Base-by-base conservation (phyloP, 352 stramenopile species). In the Pseudoperonospora humuli region DNA sequence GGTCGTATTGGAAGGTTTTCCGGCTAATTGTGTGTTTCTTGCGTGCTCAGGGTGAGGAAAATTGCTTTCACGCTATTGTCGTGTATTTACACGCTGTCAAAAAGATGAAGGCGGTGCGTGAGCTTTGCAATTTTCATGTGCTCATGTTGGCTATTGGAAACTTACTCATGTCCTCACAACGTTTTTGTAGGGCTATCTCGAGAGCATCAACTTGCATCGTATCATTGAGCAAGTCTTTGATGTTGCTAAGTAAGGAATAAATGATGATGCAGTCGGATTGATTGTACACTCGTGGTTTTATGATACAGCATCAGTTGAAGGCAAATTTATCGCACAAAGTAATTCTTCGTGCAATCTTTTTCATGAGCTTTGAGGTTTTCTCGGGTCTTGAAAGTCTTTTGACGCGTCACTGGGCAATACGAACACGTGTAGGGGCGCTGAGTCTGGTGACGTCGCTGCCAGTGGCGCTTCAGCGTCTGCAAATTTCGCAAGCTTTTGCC, bases 211-310 rank as follows among this genome's bases (percentile, higher is more conserved):
- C 53, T 64, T 93, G 23, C 80, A 89, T 43, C 69, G 70, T 45
- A 83, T 93, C 49, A 78, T 90, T 55, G 80, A 90, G 23, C 63
- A 82, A 57, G 74, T 89, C 42, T 89, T 93, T 38, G 75, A 90
- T 47, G 78, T 91, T 45, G 70, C 70, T 47, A 88, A 88, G 64
- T 91, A 79, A 76, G 14, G 19, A 56, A 48, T 50, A 41, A 52
- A 47, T 31, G 36, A 50, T 42, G 36, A 34, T 62, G 36, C 18
- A 53, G 40, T 19, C 42, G 41, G 25, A 13, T 31, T 35, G 23
- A n/a, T 56, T 57, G 27, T 39, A 38, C 29, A 26, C 21, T 8
- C 32, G 18, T 36, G 28, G 23, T 45, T 23, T 17, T 44, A 42
- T 31, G n/a, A 28, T 41, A 46, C 33, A 35, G 7, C 29, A 45